Evolutionary conservation across 371 early-diverging fungal genomes (phyloP).

Genomic region (Actinomortierella wolfii): DNA sequence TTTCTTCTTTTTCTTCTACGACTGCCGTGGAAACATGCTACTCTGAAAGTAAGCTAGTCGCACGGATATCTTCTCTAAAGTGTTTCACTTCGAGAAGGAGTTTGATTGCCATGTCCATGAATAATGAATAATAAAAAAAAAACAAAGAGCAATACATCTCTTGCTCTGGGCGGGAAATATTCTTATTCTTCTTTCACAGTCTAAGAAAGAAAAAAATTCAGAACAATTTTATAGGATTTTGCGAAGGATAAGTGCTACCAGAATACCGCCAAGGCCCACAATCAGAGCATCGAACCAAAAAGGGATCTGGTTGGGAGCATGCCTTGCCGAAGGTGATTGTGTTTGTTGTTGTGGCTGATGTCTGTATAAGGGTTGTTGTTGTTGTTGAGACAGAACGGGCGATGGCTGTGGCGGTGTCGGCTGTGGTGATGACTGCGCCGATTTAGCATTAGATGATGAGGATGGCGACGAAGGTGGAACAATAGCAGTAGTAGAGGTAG

Average conservation of each 20-base stretch:
- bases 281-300: slow-evolving; percentile 58
- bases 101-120: no score
- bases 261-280: slow-evolving; percentile 38
- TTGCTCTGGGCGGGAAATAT: no score
- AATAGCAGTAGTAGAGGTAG: not conserved
- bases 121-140: no score
- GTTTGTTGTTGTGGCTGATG: not conserved
- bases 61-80: no score
- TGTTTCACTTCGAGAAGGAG: no score
- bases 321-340: not conserved
- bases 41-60: no score
- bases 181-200: no score
- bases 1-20: no score
- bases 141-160: no score
- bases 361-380: not conserved
- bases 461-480: not conserved
- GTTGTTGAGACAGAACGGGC: slow-evolving; percentile 3
- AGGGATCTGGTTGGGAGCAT: slow-evolving; percentile 5
- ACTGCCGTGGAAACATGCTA: no score
- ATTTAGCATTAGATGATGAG: no score
- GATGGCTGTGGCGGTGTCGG: not conserved
- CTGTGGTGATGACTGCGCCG: not conserved
- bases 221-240: slow-evolving; percentile 14
- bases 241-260: slow-evolving; percentile 36
- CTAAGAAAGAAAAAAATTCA: no score